phyloP scores from a whole-genome alignment of 2,329 filamentous ascomycete genomes.

The Coleophoma eucalyptorum region DNA sequence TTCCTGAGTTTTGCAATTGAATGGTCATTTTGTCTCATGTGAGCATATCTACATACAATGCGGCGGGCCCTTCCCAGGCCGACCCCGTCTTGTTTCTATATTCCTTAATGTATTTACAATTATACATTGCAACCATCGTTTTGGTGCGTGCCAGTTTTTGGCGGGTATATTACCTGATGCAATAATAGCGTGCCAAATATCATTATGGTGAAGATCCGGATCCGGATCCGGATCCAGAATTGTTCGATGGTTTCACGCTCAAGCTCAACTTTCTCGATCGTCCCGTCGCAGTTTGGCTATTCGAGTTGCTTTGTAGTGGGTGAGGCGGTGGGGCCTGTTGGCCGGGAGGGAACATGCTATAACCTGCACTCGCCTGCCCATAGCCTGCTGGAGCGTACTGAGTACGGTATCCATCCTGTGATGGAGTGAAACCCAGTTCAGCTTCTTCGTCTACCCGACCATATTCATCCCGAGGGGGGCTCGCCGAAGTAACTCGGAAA shows the following conservation, averaged over 20 bases:
- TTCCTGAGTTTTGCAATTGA: no score
- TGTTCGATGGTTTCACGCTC: not conserved
- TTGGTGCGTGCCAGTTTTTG: no score
- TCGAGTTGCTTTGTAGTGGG: not conserved
- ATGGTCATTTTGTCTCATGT: no score
- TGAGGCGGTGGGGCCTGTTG: not conserved
- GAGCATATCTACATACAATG: no score
- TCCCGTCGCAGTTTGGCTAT: not conserved
- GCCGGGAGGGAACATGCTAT: not conserved
- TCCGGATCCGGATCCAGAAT: not conserved
- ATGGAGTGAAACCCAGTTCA: slow-evolving; percentile 11
- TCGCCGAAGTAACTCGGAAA: slow-evolving; percentile 12
- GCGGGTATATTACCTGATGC: no score
- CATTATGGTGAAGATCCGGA: no score
- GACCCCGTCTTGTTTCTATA: no score
- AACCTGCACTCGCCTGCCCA: not conserved
- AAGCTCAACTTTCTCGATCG: not conserved
- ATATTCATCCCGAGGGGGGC: slow-evolving; percentile 2
- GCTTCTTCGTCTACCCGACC: slow-evolving; percentile 18
- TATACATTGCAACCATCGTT: no score
- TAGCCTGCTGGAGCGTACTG: not conserved
- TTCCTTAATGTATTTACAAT: no score
- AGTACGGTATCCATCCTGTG: not conserved
- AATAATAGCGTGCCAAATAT: no score
- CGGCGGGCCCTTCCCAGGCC: no score